Base-by-base conservation (phyloP, 306 rosid genomes). In the Pueraria montana region DNA sequence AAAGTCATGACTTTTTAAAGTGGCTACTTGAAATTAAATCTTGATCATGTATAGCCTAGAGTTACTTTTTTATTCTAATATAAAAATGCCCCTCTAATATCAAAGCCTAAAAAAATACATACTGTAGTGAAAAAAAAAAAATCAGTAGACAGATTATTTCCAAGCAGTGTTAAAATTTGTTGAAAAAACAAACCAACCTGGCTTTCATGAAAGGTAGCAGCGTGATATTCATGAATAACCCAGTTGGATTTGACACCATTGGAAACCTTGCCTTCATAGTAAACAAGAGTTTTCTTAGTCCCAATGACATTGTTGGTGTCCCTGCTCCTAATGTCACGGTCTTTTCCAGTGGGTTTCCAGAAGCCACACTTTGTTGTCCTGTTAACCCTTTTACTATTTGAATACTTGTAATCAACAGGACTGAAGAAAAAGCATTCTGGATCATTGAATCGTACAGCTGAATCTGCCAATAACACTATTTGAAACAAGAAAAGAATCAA, bases 161-260 rank as follows among this genome's bases (percentile, higher is more conserved):
- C 9, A 66, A 18, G 38, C 38, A 66, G 50, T n/a, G 72, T 38
- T n/a, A 38, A 38, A 66, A 66, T n/a, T 10, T 11, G 0, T 4
- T 5, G 24, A 38, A 65, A 34, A 78, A 5, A 6, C 32, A 53
- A 59, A 48, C 30, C 23, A 66, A 94, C 96, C 98, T 83, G 78
- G 72, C 4, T 2, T 55, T 9, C 76, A 40, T n/a, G 30, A 65
- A 69, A 21, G 63, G n/a, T 50, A 14, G 0, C 74, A 17, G 71
- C 79, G 49, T 89, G 87, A 66, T 91, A 93, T 73, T 93, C 97
- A 42, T 95, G 98, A 11, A 93, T 88, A 21, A 88, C 90, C 93
- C 93, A 93, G 2, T 76, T 20, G 67, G 89, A 90, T 82, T 16
- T 70, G 16, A 49, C 34, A 70, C 73, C 83, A n/a, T 0, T 0